Conservation (phyloP, 768 basidiomycete genomes). For the Lentinula sp. region DNA sequence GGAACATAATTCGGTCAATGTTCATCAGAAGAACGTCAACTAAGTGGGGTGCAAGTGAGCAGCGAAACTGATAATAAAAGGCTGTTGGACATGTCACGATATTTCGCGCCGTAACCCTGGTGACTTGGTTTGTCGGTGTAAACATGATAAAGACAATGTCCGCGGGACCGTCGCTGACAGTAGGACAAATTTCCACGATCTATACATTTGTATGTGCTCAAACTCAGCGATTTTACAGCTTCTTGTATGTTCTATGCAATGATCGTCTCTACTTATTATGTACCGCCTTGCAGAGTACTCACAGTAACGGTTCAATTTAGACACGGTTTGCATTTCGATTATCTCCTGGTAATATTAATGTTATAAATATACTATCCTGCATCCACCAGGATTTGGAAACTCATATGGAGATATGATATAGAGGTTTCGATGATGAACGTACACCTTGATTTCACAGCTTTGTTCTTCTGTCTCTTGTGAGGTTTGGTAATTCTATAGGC, state of each 20-base stretch:
- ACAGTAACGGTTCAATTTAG: background rate
- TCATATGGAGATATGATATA: background rate
- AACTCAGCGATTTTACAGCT: background rate
- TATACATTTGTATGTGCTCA: background rate
- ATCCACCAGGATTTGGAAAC: background rate
- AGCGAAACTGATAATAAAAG: no score
- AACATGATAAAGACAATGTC: background rate
- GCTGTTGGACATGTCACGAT: background rate
- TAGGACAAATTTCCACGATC: background rate
- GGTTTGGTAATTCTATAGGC: no score
- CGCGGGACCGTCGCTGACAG: background rate
- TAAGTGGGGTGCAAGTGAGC: background rate
- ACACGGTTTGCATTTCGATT: background rate
- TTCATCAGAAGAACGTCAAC: background rate
- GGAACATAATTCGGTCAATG: background rate
- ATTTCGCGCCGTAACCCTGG: background rate
- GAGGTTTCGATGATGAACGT: no score
- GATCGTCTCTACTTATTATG: background rate
- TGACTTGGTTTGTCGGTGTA: background rate
- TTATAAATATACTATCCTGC: background rate
- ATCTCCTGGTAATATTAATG: background rate
- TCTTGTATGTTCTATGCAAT: background rate
- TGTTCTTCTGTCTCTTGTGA: no score
- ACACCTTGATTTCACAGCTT: no score
- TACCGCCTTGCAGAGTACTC: background rate